Conservation (phyloP, 331 rosid genomes). For the Quercus tomentella region DNA sequence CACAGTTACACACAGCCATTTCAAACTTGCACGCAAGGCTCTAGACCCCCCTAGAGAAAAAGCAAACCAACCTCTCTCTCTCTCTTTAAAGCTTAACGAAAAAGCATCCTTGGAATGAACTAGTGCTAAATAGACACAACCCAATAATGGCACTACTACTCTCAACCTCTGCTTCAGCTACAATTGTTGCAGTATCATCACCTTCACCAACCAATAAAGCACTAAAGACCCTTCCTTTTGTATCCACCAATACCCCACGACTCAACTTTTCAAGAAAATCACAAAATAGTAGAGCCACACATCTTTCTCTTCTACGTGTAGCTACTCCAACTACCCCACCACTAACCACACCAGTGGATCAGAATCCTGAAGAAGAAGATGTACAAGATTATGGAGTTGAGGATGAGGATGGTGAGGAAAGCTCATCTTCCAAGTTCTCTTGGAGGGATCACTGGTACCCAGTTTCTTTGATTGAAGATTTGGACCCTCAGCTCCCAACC, state of each 20-base stretch:
- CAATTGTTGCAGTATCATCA: constrained; percentile 17
- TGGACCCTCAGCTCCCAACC: constrained; percentile 64
- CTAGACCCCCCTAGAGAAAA: not conserved
- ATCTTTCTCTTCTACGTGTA: constrained; percentile 35
- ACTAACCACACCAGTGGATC: constrained; percentile 27
- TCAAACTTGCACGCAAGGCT: constrained; percentile 57
- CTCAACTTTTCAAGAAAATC: constrained; percentile 1
- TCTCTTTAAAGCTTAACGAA: not conserved
- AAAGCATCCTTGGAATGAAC: not conserved
- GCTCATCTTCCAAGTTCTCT: constrained; percentile 53
- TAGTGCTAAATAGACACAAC: not conserved
- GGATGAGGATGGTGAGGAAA: constrained; percentile 42
- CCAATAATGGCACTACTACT: constrained; percentile 49
- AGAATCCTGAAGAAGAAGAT: constrained; percentile 20
- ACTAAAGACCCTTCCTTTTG: constrained; percentile 28
- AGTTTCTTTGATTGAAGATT: constrained; percentile 82
- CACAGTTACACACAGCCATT: constrained; percentile 1
- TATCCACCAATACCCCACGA: constrained; percentile 20
- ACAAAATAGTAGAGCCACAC: constrained; percentile 10
- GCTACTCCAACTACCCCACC: constrained; percentile 59
- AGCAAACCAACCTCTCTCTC: not conserved
- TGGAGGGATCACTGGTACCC: constrained; percentile 99
- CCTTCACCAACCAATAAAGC: constrained; percentile 30
- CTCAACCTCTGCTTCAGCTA: constrained; percentile 44
- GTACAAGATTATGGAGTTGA: constrained; percentile 28